Conservation (phyloP, 2,329 filamentous ascomycete genomes). For the Pseudocercospora musae region DNA sequence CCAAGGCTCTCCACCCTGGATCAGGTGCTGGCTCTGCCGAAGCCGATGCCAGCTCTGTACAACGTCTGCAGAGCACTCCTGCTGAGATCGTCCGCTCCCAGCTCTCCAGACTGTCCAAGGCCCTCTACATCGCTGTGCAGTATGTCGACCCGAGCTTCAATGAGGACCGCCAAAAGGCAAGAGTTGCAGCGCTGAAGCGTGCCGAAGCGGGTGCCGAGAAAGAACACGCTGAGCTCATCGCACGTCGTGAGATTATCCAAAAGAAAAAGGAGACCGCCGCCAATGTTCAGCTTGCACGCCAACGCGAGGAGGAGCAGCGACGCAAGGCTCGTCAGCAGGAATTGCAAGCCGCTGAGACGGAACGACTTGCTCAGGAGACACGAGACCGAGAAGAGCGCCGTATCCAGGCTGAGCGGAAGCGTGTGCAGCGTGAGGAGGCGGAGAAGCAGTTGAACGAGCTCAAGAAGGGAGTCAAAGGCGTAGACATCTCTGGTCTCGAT, state of each 20-base stretch:
- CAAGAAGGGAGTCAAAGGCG: constrained; percentile 78
- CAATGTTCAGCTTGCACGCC: constrained; percentile 79
- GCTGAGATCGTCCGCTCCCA: constrained; percentile 97
- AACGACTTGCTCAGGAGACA: constrained; percentile 87
- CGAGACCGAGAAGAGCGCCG: constrained; percentile 84
- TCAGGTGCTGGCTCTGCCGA: constrained; percentile 84
- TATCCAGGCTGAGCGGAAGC: constrained; percentile 80
- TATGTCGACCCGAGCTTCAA: constrained; percentile 92
- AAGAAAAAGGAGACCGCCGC: constrained; percentile 97
- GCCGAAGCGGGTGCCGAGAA: constrained; percentile 85
- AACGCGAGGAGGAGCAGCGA: constrained; percentile 86
- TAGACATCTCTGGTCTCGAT: constrained; percentile 85
- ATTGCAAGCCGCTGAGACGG: constrained; percentile 82
- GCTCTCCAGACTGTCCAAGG: constrained; percentile 84
- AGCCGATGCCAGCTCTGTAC: constrained; percentile 76
- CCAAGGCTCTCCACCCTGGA: constrained; percentile 84
- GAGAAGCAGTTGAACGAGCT: constrained; percentile 93
- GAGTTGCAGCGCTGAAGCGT: constrained; percentile 73
- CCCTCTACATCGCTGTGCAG: constrained; percentile 88
- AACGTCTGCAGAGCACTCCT: constrained; percentile 94
- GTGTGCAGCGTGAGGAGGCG: constrained; percentile 53
- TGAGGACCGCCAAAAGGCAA: constrained; percentile 73
- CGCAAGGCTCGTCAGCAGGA: constrained; percentile 85
- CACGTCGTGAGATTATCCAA: constrained; percentile 85
- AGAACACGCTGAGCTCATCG: constrained; percentile 81